Evolutionary conservation across 371 early-diverging fungal genomes (phyloP), one percentile per base, ranked within the genome.

Genomic region (Rozella allomycis): DNA sequence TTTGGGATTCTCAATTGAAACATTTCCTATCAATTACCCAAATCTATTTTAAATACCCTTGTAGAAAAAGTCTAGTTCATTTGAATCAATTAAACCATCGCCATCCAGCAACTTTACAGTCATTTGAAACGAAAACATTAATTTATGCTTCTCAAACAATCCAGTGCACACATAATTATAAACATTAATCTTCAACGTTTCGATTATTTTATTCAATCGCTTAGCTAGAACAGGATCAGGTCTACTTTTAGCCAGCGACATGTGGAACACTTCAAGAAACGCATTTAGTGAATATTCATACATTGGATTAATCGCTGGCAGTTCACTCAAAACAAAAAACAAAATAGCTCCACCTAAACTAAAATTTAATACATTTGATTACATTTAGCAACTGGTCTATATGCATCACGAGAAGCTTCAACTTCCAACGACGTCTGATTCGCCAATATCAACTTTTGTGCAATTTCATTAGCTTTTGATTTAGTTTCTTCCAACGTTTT

Each of bases 121-220:
- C 61, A 67, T 60, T 36, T 67, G 67, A 40, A 61, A 63, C 13
- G 67, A 63, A 37, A 67, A 67, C 61, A 63, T 63, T 14, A 67
- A 51, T 46, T 67, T 67, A 39, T 67, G 64, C 28, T 50, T 47
- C 32, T 67, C 67, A 34, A 67, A 67, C 23, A 67, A 34, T 10
- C 67, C 67, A 2, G 64, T 67, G 38, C 67, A 67, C 1, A 60
- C 47, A 40, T 67, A 63, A 43, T 59, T 61, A 51, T 67, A 67
- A 1, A 60, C 61, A 14, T 61, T 55, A 38, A 60, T 63, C 34
- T 63, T 67, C 14, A 67, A 42, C 3, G 64, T 63, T 35, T 67
- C 67, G 34, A 45, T 59, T 27, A 67, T 67, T 39, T 64, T 63
- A 17, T 25, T 31, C 11, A 67, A 43, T 3, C 67, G 47, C 28